These are phyloP conservation scores for Thermothielavioides terrestris DNA, from an alignment of 495 filamentous ascomycete species.

Conservation along the genomic window DNA sequence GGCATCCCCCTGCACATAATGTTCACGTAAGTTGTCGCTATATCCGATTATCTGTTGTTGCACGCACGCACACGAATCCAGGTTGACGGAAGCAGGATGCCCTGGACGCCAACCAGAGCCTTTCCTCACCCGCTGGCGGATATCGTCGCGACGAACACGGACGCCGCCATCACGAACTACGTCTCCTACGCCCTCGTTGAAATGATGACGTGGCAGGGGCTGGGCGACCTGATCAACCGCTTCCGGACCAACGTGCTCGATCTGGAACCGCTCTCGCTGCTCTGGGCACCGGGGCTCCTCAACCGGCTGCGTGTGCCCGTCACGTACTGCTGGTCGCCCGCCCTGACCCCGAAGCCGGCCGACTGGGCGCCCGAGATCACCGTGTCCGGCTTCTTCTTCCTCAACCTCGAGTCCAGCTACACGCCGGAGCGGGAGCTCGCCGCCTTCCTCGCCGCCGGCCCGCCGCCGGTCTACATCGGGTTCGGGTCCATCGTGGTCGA, in stretches of 20 bases:
- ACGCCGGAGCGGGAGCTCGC: conserved; percentile 46
- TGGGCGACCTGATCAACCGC: conserved; percentile 59
- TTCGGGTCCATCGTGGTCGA: conserved; percentile 79
- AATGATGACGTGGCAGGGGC: conserved; percentile 56
- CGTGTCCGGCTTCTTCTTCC: conserved; percentile 57
- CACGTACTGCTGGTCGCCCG: conserved; percentile 60
- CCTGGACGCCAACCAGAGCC: conserved; percentile 53
- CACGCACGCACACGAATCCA: not conserved
- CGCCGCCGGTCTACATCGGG: conserved; percentile 70
- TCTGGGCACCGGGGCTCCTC: conserved; percentile 58
- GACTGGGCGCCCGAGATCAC: conserved; percentile 58
- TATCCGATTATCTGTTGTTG: too few species aligned
- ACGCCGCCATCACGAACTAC: conserved; percentile 54
- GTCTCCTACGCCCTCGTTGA: conserved; percentile 64
- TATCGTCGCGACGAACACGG: conserved; percentile 51
- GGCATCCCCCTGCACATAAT: conserved; percentile 59
- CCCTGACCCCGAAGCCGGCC: conserved; percentile 54
- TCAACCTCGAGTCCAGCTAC: conserved; percentile 53
- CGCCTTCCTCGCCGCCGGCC: conserved; percentile 48
- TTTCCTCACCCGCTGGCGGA: conserved; percentile 67
- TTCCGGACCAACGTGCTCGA: conserved; percentile 52
- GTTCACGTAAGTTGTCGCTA: conserved; percentile 36
- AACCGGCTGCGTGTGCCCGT: conserved; percentile 53
- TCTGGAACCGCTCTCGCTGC: conserved; percentile 51
- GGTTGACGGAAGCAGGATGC: conserved; percentile 28